Conservation (phyloP, 148 eudicot species). For the Vaccinium corymbosum region DNA sequence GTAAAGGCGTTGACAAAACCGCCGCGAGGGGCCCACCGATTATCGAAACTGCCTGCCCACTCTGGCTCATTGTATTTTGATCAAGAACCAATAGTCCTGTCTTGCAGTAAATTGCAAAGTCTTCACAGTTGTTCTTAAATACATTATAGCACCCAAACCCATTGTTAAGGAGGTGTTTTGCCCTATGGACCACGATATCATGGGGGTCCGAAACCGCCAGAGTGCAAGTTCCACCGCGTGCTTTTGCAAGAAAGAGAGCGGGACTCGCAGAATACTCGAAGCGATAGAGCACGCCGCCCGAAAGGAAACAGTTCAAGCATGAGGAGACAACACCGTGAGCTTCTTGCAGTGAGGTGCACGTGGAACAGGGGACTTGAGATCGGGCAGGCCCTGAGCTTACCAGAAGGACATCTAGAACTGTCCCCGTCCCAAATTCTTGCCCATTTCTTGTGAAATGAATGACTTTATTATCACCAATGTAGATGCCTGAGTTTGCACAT, state of each 20-base stretch:
- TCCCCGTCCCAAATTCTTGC: slow-evolving; percentile 81
- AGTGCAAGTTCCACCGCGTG: slow-evolving; percentile 14
- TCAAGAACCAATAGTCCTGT: slow-evolving; percentile 11
- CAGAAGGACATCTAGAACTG: slow-evolving; percentile 55
- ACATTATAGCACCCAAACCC: slow-evolving; percentile 10
- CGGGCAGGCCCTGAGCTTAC: slow-evolving; percentile 63
- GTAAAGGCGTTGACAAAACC: not conserved
- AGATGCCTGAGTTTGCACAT: slow-evolving; percentile 36
- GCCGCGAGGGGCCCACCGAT: slow-evolving; percentile 6
- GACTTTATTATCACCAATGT: slow-evolving; percentile 64
- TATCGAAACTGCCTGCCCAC: slow-evolving; percentile 12
- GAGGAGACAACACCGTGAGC: slow-evolving; percentile 15
- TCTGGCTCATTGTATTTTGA: not conserved
- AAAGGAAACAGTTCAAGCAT: slow-evolving; percentile 11
- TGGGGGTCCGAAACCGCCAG: not conserved
- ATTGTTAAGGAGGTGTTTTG: slow-evolving; percentile 5
- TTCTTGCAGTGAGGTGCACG: slow-evolving; percentile 44
- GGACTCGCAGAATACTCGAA: slow-evolving; percentile 7
- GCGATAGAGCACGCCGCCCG: slow-evolving; percentile 1
- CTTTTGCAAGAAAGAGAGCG: slow-evolving; percentile 10
- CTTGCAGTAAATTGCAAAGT: slow-evolving; percentile 16
- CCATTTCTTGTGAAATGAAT: slow-evolving; percentile 84
- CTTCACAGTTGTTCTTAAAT: slow-evolving; percentile 10
- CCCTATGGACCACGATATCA: slow-evolving; percentile 8
- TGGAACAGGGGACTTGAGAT: slow-evolving; percentile 52